Evolutionary conservation across 768 basidiomycete species (phyloP), one percentile per base, ranked within the genome.

Genomic region (Terana coerulea): DNA sequence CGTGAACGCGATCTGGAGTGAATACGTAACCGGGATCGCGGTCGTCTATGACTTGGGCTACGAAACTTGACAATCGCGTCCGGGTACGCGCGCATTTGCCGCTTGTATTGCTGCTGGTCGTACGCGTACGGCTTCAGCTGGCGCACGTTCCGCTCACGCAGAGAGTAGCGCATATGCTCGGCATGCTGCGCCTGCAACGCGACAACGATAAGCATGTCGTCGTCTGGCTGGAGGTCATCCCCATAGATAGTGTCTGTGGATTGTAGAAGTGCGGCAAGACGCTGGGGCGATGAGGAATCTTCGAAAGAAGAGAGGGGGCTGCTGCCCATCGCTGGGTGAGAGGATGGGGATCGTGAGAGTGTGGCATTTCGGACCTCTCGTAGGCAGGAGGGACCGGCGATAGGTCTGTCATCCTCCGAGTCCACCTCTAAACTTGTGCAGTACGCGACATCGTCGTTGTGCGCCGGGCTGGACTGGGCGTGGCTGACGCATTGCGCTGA

Each of bases 71-170:
- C 73, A 35, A 89, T 79, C 1, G 88, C 88, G 19, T 89, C 88
- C 2, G 86, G 87, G 54, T 75, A 77, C 0, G 62, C 57, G 26
- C 71, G 72, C 55, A 89, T 65, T 44, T 75, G 72, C 12, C 65
- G 64, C 50, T 78, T 75, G 62, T 89, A 89, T 30, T 65, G 34
- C 10, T 69, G 35, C 47, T 76, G 69, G 52, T 89, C 86, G 29
- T 75, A 74, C 10, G 71, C 73, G 58, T 83, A 90, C 1, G 88
- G 88, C 12, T 78, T 74, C 14, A 81, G 53, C 60, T 90, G 88
- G 17, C 75, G 70, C 31, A 74, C 64, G 28, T 75, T 68, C 19
- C 88, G 78, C 40, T 61, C 59, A 30, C 87, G 81, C 31, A 88
- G 68, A 0, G 78, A 67, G 61, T 86, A 86, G 28, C 82, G 57